These are phyloP conservation scores for Talaromyces sp. DNA, from an alignment of 2,329 filamentous ascomycete genomes.

Conservation along the genomic window DNA sequence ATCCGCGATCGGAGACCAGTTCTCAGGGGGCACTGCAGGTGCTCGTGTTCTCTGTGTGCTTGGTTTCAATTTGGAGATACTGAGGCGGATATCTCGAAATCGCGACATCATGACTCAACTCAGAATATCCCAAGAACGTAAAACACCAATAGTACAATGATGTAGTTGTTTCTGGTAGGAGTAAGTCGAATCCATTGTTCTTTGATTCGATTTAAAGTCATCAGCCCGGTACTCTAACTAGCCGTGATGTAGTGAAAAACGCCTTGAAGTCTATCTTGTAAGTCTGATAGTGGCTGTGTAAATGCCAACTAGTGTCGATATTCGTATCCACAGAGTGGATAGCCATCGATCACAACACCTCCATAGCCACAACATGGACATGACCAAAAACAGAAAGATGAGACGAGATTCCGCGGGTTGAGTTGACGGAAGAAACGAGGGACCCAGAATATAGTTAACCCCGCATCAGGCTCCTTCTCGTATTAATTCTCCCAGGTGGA, in stretches of 20 bases:
- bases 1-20: slow-evolving; percentile 13
- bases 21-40: not conserved
- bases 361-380: too few species aligned
- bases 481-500: not conserved
- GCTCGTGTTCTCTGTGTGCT: not conserved
- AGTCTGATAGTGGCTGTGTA: too few species aligned
- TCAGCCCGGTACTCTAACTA: not conserved
- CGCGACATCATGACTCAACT: not conserved
- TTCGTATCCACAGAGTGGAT: too few species aligned
- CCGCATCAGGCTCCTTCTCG: not conserved
- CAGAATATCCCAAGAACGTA: not conserved
- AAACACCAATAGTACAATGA: not conserved
- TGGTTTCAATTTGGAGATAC: not conserved
- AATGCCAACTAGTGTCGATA: too few species aligned
- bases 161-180: not conserved
- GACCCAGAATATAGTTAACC: not conserved
- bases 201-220: not conserved
- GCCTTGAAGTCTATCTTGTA: not conserved
- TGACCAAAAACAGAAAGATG: too few species aligned
- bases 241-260: not conserved
- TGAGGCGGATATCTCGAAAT: not conserved
- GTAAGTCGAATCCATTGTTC: not conserved
- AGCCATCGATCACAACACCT: too few species aligned
- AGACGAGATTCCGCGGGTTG: too few species aligned
- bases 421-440: not conserved